Percentiles rank a stretch among this genome's conserved stretches.
These are phyloP conservation scores for Cercospora sp. DNA, from an alignment of 2,329 filamentous ascomycete genomes.

Conservation along the genomic window DNA sequence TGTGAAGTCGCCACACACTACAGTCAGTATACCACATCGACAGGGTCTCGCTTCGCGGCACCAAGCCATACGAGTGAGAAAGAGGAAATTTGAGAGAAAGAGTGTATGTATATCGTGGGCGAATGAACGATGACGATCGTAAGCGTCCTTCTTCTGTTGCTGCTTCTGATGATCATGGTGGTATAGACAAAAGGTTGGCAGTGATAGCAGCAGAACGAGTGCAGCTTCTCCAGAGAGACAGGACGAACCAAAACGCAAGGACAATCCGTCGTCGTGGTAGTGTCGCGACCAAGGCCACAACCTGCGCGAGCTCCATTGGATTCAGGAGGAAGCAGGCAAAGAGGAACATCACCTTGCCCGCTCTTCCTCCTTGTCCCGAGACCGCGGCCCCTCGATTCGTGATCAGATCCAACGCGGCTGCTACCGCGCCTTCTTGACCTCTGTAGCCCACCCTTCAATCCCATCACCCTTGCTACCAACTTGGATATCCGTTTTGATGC, in stretches of 20 bases:
- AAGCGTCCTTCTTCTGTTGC: background rate
- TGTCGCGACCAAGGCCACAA: background rate
- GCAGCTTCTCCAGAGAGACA: background rate
- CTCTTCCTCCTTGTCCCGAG: background rate
- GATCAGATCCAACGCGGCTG: background rate
- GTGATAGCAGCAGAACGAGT: background rate
- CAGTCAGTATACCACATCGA: background rate
- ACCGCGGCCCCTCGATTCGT: background rate
- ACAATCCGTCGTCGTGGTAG: background rate
- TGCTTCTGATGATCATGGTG: background rate
- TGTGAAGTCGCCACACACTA: background rate
- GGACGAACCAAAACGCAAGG: background rate
- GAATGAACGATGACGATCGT: constrained; percentile 1
- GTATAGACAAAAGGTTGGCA: background rate
- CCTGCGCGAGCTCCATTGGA: background rate
- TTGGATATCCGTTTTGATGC: constrained; percentile 69
- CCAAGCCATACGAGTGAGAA: background rate
- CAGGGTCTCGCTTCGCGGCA: background rate
- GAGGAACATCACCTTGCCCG: constrained; percentile 12
- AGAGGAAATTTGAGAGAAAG: background rate
- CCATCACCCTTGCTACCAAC: constrained; percentile 85
- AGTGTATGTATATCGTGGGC: background rate
- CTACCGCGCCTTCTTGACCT: constrained; percentile 77
- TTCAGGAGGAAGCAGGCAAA: constrained; percentile 1
- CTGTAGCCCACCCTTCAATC: constrained; percentile 89